phyloP scores from a whole-genome alignment of 108 stramenopile genomes.

The Discostella stelligeroides region DNA sequence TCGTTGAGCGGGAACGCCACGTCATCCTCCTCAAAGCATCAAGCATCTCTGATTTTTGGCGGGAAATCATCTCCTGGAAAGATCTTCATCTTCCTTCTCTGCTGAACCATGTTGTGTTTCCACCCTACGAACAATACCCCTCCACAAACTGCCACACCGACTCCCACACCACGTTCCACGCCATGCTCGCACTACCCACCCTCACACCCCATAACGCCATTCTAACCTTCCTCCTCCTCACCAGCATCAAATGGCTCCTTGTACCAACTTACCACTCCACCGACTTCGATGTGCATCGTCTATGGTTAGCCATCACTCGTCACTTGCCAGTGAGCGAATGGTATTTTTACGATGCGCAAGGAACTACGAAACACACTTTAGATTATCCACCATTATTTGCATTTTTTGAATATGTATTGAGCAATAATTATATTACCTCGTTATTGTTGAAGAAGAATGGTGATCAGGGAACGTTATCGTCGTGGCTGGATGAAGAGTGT shows the following conservation, averaged over 20 bases:
- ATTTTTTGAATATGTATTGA: slow-evolving; percentile 80
- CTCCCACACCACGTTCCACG: no score
- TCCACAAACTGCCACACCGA: no score
- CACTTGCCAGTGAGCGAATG: slow-evolving; percentile 76
- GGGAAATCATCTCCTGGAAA: no score
- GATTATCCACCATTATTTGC: slow-evolving; percentile 98
- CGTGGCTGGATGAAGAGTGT: slow-evolving; percentile 63
- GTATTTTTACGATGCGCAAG: slow-evolving; percentile 88
- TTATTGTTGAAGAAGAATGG: slow-evolving; percentile 20
- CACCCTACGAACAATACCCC: no score
- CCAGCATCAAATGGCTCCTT: slow-evolving; percentile 65
- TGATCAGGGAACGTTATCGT: no score
- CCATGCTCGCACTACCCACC: no score
- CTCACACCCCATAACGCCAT: slow-evolving; percentile 12
- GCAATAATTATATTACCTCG: slow-evolving; percentile 55
- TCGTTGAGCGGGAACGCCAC: no score
- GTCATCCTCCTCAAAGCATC: no score
- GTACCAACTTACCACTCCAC: slow-evolving; percentile 84
- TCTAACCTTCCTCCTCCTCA: slow-evolving; percentile 51
- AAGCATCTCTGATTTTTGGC: no score
- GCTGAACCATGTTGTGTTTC: no score
- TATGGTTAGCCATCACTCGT: slow-evolving; percentile 93
- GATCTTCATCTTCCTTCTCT: no score
- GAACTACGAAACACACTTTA: slow-evolving; percentile 88
- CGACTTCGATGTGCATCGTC: slow-evolving; percentile 95